Base-by-base conservation (phyloP, 768 basidiomycete genomes). In the Boletellus sp. region DNA sequence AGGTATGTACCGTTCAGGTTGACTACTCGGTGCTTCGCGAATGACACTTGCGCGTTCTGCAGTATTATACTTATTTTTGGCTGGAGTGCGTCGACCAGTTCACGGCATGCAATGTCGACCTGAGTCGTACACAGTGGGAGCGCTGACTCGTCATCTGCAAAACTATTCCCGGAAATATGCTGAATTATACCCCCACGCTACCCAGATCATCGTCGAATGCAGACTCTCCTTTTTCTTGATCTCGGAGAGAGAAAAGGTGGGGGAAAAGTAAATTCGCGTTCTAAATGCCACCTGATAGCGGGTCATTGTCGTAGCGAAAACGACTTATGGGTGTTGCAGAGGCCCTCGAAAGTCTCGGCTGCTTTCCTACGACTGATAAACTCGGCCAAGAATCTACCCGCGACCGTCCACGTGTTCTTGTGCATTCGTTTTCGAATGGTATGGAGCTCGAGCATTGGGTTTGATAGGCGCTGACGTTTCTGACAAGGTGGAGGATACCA, bases 401-500 rank as follows among this genome's bases (percentile, higher is more conserved):
- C 12, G 31, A 28, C 12, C 54, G 48, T 32, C 54, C 63, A 38
- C 62, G 62, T 15, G 20, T 65, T 16, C 61, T 68, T 9, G 36
- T 63, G 11, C 64, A 65, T 36, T 63, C 54, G 1, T 68, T 68
- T 48, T 68, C 66, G 32, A 65, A 68, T 31, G 64, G 66, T 68
- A 47, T 4, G 36, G 7, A 33, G 4, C 1, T 23, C n/a, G 22
- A 35, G 3, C 15, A 3, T 23, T 41, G 17, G 4, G 10, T n/a
- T 26, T 10, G n/a, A 36, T 20, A 9, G 13, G 3, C 10, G 1
- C 33, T 54, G 22, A 55, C n/a, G 23, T 2, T 8, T 45, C 11
- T 5, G 24, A 42, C 3, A 40, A 65, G 66, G 64, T 35, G 64
- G 64, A 0, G 55, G 44, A 15, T 9, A 48, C 16, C 66, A 68